Evolutionary conservation across 306 rosid genomes (phyloP).

Genomic region (Mimosa pudica): DNA sequence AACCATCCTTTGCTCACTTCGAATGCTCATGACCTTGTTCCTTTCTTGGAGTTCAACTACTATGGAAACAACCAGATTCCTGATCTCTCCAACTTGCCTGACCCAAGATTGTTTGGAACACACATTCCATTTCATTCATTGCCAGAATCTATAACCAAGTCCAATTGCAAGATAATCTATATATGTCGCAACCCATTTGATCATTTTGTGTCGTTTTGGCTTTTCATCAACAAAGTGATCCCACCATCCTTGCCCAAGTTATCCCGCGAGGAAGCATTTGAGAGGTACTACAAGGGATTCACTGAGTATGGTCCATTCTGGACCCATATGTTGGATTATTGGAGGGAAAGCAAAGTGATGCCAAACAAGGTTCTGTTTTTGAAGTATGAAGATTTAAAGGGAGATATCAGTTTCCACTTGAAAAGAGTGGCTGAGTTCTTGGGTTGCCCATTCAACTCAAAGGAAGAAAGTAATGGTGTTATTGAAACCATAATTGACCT

Average conservation of each 20-base stretch:
- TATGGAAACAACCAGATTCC: conserved; percentile 24
- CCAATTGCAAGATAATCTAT: conserved; percentile 12
- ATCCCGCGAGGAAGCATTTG: conserved; percentile 46
- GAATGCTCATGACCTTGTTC: conserved; percentile 50
- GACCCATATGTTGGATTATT: conserved; percentile 39
- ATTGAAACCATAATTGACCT: neutral
- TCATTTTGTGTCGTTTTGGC: conserved; percentile 55
- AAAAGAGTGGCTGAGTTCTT: neutral
- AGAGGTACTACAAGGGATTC: conserved; percentile 46
- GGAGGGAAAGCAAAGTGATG: conserved; percentile 46
- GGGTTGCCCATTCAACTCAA: neutral
- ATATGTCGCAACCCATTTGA: conserved; percentile 50
- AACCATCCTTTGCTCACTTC: conserved; percentile 43
- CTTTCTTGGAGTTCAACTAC: conserved; percentile 41
- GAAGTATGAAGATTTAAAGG: conserved; percentile 59
- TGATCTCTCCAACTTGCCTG: conserved; percentile 32
- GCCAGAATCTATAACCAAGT: conserved; percentile 31
- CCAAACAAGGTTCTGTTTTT: conserved; percentile 58
- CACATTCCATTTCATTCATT: conserved; percentile 44
- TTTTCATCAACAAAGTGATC: conserved; percentile 26
- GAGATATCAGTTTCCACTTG: conserved; percentile 3
- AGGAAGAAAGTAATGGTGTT: neutral
- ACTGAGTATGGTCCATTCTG: conserved; percentile 57
- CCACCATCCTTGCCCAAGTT: conserved; percentile 15
- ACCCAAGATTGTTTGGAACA: conserved; percentile 51